Base-by-base conservation (phyloP, 2,329 filamentous ascomycete genomes). In the Ascochyta rabiei region DNA sequence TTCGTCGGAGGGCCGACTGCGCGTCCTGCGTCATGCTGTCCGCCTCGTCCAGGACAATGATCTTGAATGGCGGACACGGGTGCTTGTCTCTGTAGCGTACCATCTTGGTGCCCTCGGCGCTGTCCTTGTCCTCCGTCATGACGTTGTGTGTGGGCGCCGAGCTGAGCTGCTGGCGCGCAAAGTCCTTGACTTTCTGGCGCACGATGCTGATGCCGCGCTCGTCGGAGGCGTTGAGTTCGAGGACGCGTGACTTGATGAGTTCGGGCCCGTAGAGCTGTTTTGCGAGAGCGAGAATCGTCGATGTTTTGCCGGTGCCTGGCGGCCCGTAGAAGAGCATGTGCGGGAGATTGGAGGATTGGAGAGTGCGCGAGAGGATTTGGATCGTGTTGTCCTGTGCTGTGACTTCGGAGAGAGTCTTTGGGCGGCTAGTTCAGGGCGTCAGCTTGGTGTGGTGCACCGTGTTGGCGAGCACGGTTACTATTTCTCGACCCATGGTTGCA, bases 271-370 rank as follows among this genome's bases (percentile, higher is more conserved):
- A 99, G 57, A 99, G 89, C 73, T 98, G 93, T 78, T 97, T 97
- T 50, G 95, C 93, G 26, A 99, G 88, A 2, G 96, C 96, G 61
- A 99, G 89, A 67, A 99, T 92, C 0, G 96, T 99, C 2, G 91
- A 96, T 1, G 95, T 99, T 80, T 99, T 99, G 66, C 95, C 95
- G 0, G 95, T 99, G 37, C 95, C 95, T 0, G 95, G 96, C 0
- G 96, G 95, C 4, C 95, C 95, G 74, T 99, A 99, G 82, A 98
- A 98, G 69, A 99, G 90, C 91, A 99, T 97, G 77, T 99, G 96
- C 3, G 95, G 95, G 34, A 99, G 89, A 86, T 99, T 99, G 60
- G 93, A 91, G 68, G 93, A 92, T 82, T 98, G 93, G 19, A 99
- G 82, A 24, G 92, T 98, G 67, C 95, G 86, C 73, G 93, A 90